Percentiles rank a stretch among this genome's conserved stretches.
Evolutionary conservation across 306 rosid genomes (phyloP).

Genomic region (Pterocarpus santalinus): DNA sequence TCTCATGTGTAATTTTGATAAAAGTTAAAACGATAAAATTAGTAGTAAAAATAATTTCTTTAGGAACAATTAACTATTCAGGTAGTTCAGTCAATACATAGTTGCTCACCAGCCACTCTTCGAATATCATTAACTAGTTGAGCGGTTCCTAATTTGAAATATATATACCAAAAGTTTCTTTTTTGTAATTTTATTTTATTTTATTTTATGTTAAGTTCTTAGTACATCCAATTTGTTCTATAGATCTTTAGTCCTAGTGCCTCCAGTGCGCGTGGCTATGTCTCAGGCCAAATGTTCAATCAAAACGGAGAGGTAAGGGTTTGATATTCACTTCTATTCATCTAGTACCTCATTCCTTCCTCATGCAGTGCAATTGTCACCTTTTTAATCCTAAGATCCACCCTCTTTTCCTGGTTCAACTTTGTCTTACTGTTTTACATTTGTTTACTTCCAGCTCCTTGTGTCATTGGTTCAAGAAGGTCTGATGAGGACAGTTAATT

Average conservation of each 20-base stretch:
- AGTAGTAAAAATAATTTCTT: slow-evolving; percentile 4
- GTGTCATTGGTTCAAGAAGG: slow-evolving; percentile 87
- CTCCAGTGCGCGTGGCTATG: slow-evolving; percentile 74
- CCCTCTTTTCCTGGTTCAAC: slow-evolving; percentile 23
- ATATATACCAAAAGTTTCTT: neutral
- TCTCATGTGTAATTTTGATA: slow-evolving; percentile 1
- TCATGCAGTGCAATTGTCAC: slow-evolving; percentile 14
- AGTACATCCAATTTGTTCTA: slow-evolving; percentile 29
- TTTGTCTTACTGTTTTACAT: slow-evolving; percentile 18
- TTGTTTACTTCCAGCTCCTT: slow-evolving; percentile 54
- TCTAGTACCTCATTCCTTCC: slow-evolving; percentile 7
- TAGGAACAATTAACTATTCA: slow-evolving; percentile 29
- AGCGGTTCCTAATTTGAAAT: neutral
- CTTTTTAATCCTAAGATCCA: slow-evolving; percentile 1
- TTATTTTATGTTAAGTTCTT: slow-evolving; percentile 38
- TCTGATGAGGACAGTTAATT: slow-evolving; percentile 57
- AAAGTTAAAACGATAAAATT: neutral
- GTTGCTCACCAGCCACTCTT: slow-evolving; percentile 12
- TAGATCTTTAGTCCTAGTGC: slow-evolving; percentile 72
- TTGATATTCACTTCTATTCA: neutral
- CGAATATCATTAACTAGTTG: slow-evolving; percentile 21
- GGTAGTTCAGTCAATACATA: slow-evolving; percentile 23
- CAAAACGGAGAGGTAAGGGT: slow-evolving; percentile 83
- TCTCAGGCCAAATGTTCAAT: slow-evolving; percentile 83
- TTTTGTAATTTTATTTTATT: neutral